Percentiles rank a stretch among this genome's conserved stretches.
These are phyloP conservation scores for Penicillium steckii DNA, from an alignment of 495 filamentous ascomycete genomes.

Conservation along the genomic window DNA sequence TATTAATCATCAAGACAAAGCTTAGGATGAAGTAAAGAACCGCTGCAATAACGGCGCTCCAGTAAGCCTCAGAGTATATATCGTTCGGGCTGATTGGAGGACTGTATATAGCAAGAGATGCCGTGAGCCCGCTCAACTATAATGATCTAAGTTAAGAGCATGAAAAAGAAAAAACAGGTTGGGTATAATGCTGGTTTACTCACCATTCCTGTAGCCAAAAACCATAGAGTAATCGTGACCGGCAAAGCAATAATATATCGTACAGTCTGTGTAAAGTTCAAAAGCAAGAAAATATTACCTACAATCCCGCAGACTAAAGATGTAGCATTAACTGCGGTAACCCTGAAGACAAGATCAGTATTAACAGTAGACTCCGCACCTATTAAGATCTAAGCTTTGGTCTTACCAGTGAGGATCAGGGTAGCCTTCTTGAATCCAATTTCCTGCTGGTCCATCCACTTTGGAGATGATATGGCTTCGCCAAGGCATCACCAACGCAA, in stretches of 20 bases:
- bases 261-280: slow-evolving; percentile 80
- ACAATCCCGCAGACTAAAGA: slow-evolving; percentile 65
- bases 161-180: neutral
- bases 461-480: slow-evolving; percentile 42
- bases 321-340: slow-evolving; percentile 58
- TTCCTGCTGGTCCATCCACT: slow-evolving; percentile 26
- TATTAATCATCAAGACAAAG: slow-evolving; percentile 68
- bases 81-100: slow-evolving; percentile 57
- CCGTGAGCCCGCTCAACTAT: slow-evolving; percentile 60
- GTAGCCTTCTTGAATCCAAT: slow-evolving; percentile 41
- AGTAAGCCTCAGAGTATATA: slow-evolving; percentile 72
- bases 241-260: slow-evolving; percentile 77
- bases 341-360: slow-evolving; percentile 21
- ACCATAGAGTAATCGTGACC: slow-evolving; percentile 66
- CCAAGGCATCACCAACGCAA: slow-evolving; percentile 68
- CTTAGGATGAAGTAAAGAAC: slow-evolving; percentile 63
- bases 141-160: neutral
- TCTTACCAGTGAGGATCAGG: slow-evolving; percentile 53
- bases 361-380: too few species aligned
- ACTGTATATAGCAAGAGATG: slow-evolving; percentile 58
- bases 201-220: slow-evolving; percentile 63
- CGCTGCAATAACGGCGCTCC: slow-evolving; percentile 72
- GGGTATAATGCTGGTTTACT: slow-evolving; percentile 22
- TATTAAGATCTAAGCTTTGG: too few species aligned
- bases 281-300: slow-evolving; percentile 70